These are phyloP conservation scores for Wickerhamomyces chambardii DNA, from an alignment of 805 yeast species.

Conservation along the genomic window DNA sequence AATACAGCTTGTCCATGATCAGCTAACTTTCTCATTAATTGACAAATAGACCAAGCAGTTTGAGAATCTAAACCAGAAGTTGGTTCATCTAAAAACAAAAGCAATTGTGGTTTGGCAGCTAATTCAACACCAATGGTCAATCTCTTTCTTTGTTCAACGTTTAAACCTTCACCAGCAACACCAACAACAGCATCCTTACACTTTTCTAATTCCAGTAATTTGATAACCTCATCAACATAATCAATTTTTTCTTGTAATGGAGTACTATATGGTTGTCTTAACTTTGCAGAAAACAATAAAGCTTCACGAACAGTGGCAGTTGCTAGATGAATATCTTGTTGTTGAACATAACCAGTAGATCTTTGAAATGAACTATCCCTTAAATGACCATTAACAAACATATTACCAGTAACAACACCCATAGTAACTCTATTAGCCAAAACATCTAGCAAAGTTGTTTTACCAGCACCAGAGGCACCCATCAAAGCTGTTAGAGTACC, in stretches of 20 bases:
- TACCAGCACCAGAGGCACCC: conserved; percentile 90
- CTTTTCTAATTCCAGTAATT: conserved; percentile 55
- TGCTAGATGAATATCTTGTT: conserved; percentile 67
- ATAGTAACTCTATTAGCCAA: conserved; percentile 61
- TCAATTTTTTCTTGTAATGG: conserved; percentile 50
- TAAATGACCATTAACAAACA: conserved; percentile 62
- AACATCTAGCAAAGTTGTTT: conserved; percentile 67
- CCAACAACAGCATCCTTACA: conserved; percentile 81
- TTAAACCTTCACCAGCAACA: conserved; percentile 62
- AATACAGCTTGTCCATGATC: conserved; percentile 67
- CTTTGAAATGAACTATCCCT: conserved; percentile 60
- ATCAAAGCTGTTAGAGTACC: conserved; percentile 76
- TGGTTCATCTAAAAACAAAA: conserved; percentile 63
- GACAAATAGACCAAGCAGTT: conserved; percentile 63
- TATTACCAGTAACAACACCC: conserved; percentile 67
- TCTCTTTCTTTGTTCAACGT: conserved; percentile 62
- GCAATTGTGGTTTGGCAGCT: conserved; percentile 57
- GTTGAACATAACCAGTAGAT: conserved; percentile 75
- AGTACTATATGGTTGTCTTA: conserved; percentile 58
- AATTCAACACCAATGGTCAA: conserved; percentile 65
- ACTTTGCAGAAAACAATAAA: conserved; percentile 57
- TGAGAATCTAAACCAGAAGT: conserved; percentile 65
- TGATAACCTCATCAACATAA: conserved; percentile 63
- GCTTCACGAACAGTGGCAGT: conserved; percentile 72
- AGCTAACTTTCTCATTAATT: conserved; percentile 57